Evolutionary conservation across 805 yeast genomes (phyloP).

Genomic region (Sugiyamaella chiloensis): DNA sequence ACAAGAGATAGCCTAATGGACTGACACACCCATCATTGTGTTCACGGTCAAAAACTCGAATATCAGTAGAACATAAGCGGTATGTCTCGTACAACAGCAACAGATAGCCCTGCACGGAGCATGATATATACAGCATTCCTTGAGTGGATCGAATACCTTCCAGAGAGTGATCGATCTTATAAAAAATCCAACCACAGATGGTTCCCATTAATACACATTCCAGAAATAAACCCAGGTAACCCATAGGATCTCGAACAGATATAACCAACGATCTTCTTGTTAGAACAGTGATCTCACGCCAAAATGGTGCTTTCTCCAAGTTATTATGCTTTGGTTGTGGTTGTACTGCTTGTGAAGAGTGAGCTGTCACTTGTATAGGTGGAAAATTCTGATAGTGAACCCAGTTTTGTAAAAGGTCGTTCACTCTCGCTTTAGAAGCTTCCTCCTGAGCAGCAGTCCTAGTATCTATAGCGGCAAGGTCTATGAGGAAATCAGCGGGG

Average conservation of each 20-base stretch:
- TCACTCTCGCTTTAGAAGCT: constrained; percentile 36
- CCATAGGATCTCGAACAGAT: constrained; percentile 51
- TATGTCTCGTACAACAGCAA: constrained; percentile 57
- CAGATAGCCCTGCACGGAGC: constrained; percentile 54
- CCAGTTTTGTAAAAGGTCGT: constrained; percentile 41
- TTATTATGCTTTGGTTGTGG: background rate
- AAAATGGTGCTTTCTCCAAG: constrained; percentile 37
- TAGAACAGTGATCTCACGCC: constrained; percentile 44
- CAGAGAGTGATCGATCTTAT: constrained; percentile 45
- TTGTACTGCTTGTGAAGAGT: background rate
- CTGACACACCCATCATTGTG: constrained; percentile 66
- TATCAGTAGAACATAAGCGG: constrained; percentile 52
- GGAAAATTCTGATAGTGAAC: constrained; percentile 6
- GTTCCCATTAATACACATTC: constrained; percentile 55
- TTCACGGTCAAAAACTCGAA: constrained; percentile 61
- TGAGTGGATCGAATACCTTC: constrained; percentile 63
- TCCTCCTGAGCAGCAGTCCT: constrained; percentile 39
- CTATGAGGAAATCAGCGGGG: constrained; percentile 62
- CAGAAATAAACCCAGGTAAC: constrained; percentile 42
- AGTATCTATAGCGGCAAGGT: constrained; percentile 54
- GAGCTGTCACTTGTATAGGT: background rate
- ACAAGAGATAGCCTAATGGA: constrained; percentile 60
- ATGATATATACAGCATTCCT: constrained; percentile 51
- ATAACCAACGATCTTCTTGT: constrained; percentile 45
- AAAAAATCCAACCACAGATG: constrained; percentile 75